These are phyloP conservation scores for Ceratobasidium sp. DNA, from an alignment of 1,284 basidiomycete genomes.

Conservation along the genomic window DNA sequence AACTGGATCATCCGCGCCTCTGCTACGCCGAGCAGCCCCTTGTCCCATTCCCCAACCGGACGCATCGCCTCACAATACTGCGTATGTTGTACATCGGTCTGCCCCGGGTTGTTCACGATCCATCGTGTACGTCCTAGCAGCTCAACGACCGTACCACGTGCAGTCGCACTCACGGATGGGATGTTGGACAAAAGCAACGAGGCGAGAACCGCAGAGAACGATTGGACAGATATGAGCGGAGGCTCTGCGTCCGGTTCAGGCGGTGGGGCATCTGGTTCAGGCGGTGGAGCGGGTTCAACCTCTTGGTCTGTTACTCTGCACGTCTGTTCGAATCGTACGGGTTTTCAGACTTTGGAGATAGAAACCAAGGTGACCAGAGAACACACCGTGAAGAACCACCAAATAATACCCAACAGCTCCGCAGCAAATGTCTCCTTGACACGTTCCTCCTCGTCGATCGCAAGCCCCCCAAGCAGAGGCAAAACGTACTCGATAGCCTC, in stretches of 20 bases:
- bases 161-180: slow-evolving; percentile 71
- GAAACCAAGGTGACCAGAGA: slow-evolving; percentile 41
- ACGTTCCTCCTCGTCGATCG: slow-evolving; percentile 87
- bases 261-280: slow-evolving; percentile 27
- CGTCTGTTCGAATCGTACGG: slow-evolving; percentile 60
- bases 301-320: slow-evolving; percentile 58
- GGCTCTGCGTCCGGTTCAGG: slow-evolving; percentile 48
- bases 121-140: slow-evolving; percentile 68
- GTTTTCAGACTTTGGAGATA: slow-evolving; percentile 43
- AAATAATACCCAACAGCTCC: slow-evolving; percentile 82
- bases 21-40: slow-evolving; percentile 3
- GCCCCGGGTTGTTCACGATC: neutral
- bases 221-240: slow-evolving; percentile 74
- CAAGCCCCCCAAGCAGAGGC: slow-evolving; percentile 84
- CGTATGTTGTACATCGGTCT: neutral
- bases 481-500: slow-evolving; percentile 95
- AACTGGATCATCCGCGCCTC: slow-evolving; percentile 64
- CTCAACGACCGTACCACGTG: slow-evolving; percentile 79
- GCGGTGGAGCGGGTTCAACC: slow-evolving; percentile 41
- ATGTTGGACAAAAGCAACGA: slow-evolving; percentile 85
- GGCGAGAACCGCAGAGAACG: slow-evolving; percentile 91
- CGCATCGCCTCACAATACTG: slow-evolving; percentile 31
- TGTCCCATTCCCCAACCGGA: slow-evolving; percentile 15
- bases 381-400: slow-evolving; percentile 90
- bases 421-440: slow-evolving; percentile 91